Evolutionary conservation across 2,329 filamentous ascomycete genomes (phyloP).

Genomic region (Periglandula ipomoeae): DNA sequence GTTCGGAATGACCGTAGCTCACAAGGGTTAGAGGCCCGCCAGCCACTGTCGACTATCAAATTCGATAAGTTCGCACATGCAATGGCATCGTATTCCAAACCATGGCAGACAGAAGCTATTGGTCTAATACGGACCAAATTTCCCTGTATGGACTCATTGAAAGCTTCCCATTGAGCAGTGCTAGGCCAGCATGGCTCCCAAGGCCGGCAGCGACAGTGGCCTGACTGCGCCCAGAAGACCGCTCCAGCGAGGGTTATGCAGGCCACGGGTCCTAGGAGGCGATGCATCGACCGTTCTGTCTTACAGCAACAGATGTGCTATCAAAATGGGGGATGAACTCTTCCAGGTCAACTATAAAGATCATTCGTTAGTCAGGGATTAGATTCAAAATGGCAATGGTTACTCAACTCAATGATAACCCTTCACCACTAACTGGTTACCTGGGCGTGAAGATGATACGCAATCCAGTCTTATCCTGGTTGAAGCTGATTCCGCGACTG

Average conservation of each 20-base stretch:
- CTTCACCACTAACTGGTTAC: too few species aligned
- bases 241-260: neutral
- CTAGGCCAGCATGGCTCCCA: conserved; percentile 1
- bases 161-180: neutral
- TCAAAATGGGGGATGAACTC: too few species aligned
- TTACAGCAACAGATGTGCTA: neutral
- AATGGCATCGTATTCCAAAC: neutral
- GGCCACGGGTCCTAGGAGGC: neutral
- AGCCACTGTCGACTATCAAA: neutral
- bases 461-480: too few species aligned
- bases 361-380: too few species aligned
- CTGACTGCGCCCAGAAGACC: neutral
- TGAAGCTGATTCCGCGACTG: neutral
- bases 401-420: too few species aligned
- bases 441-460: too few species aligned
- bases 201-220: neutral
- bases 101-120: neutral
- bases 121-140: neutral
- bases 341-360: too few species aligned
- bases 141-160: conserved; percentile 1
- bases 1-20: neutral
- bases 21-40: neutral
- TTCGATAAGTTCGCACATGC: neutral
- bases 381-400: too few species aligned
- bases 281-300: neutral